Percentiles rank a stretch among this genome's conserved stretches.
phyloP scores from a whole-genome alignment of 2,329 filamentous ascomycete species.

The Microdochium trichocladiopsis region DNA sequence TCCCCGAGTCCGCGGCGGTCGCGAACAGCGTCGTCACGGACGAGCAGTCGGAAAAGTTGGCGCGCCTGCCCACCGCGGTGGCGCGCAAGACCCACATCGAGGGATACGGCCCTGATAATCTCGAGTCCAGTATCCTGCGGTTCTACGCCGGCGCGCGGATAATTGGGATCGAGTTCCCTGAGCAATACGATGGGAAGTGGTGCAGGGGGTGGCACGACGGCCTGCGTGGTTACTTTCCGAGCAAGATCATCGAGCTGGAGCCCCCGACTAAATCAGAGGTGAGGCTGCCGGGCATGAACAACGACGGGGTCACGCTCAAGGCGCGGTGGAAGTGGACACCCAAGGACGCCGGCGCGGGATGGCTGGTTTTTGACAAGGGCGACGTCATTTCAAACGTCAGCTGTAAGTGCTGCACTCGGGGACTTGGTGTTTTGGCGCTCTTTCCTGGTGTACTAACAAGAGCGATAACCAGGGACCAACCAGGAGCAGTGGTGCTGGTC shows the following conservation, averaged over 20 bases:
- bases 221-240: conserved; percentile 16
- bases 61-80: conserved; percentile 22
- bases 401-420: conserved; percentile 30
- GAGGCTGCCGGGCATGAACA: conserved; percentile 9
- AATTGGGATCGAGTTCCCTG: conserved; percentile 22
- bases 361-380: conserved; percentile 32
- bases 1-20: conserved; percentile 20
- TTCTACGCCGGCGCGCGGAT: conserved; percentile 26
- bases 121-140: conserved; percentile 25
- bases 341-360: conserved; percentile 19
- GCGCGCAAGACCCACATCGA: conserved; percentile 26
- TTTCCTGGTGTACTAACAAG: conserved; percentile 24
- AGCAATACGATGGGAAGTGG: conserved; percentile 26
- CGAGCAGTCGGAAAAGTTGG: conserved; percentile 10
- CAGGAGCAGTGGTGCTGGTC: conserved; percentile 50
- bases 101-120: conserved; percentile 25
- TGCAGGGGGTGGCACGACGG: conserved; percentile 26
- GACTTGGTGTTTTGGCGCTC: too few species aligned
- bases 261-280: conserved; percentile 13
- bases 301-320: conserved; percentile 14
- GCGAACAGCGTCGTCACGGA: conserved; percentile 19
- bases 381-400: conserved; percentile 41
- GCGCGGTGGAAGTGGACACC: conserved; percentile 23
- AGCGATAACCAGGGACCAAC: conserved; percentile 27
- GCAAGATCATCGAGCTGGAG: conserved; percentile 17